phyloP scores from a whole-genome alignment of 2,329 filamentous ascomycete species.

The Neonectria punicea region DNA sequence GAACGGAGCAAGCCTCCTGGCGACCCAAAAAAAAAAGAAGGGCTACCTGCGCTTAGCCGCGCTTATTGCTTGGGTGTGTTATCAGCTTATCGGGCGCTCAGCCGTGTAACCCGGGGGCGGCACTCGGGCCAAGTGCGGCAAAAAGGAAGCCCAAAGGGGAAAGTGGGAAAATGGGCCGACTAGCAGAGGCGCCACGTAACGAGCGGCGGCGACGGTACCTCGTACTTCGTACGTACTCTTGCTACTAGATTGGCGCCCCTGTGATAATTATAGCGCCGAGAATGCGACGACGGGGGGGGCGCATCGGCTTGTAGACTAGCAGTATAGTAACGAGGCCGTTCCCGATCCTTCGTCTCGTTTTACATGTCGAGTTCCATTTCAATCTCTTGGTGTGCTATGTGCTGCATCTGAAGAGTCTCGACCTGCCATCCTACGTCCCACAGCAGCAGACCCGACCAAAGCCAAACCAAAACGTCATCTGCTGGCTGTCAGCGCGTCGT shows the following conservation, averaged over 20 bases:
- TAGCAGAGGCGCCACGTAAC: conserved; percentile 12
- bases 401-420: neutral
- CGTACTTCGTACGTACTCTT: neutral
- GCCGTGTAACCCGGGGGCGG: neutral
- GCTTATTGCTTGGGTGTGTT: neutral
- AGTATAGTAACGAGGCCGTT: neutral
- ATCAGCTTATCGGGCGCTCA: conserved; percentile 7
- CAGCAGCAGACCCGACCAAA: neutral
- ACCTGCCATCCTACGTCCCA: neutral
- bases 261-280: conserved; percentile 7
- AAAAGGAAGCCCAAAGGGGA: conserved; percentile 1
- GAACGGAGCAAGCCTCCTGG: conserved; percentile 3
- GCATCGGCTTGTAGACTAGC: no score
- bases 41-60: conserved; percentile 5
- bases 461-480: neutral
- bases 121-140: conserved; percentile 17
- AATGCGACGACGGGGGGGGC: conserved; percentile 6
- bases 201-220: neutral
- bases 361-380: neutral
- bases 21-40: conserved; percentile 9
- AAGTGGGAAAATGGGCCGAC: conserved; percentile 4
- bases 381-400: neutral
- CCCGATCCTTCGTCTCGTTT: neutral
- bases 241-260: conserved; percentile 1
- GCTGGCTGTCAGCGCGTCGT: neutral